Evolutionary conservation across 305 asterid genomes (phyloP).

Genomic region (Ajuga reptans): DNA sequence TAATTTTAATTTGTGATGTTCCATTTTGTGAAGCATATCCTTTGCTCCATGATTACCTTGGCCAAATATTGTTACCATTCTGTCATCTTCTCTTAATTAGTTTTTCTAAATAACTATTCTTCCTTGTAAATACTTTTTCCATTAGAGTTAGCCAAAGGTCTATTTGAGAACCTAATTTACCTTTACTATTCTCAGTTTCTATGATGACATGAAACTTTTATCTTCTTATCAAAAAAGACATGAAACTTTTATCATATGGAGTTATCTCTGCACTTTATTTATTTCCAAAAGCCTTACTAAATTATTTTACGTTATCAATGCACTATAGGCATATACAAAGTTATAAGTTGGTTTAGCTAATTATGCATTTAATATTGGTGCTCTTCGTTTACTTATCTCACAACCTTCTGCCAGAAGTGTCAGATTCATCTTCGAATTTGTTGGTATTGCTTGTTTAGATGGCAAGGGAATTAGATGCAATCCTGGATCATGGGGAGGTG

Average conservation of each 20-base stretch:
- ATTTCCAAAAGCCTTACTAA: not conserved
- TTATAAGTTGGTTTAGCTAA: not conserved
- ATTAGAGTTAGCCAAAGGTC: not conserved
- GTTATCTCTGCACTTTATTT: slow-evolving; percentile 10
- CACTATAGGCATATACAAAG: not conserved
- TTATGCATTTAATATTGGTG: not conserved
- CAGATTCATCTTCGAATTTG: slow-evolving; percentile 12
- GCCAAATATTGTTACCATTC: slow-evolving; percentile 14
- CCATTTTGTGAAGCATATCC: not conserved
- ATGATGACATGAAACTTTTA: slow-evolving; percentile 9
- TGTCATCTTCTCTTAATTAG: not conserved
- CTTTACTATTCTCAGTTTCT: not conserved
- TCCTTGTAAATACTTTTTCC: not conserved
- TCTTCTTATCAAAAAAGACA: too few relatives aligned
- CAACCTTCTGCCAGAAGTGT: not conserved
- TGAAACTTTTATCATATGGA: not conserved
- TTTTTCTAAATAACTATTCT: slow-evolving; percentile 3
- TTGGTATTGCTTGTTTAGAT: slow-evolving; percentile 47
- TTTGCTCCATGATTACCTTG: slow-evolving; percentile 6
- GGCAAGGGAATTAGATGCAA: slow-evolving; percentile 86
- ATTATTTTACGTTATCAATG: not conserved
- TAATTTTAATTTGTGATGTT: too few relatives aligned
- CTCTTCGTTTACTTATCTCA: not conserved
- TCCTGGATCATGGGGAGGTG: slow-evolving; percentile 78
- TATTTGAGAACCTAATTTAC: slow-evolving; percentile 6